A percentile compares a stretch with the other conserved stretches of the same genome.
These are phyloP conservation scores for Cryphonectria radicalis DNA, from an alignment of 2,329 filamentous ascomycete genomes.

Conservation along the genomic window DNA sequence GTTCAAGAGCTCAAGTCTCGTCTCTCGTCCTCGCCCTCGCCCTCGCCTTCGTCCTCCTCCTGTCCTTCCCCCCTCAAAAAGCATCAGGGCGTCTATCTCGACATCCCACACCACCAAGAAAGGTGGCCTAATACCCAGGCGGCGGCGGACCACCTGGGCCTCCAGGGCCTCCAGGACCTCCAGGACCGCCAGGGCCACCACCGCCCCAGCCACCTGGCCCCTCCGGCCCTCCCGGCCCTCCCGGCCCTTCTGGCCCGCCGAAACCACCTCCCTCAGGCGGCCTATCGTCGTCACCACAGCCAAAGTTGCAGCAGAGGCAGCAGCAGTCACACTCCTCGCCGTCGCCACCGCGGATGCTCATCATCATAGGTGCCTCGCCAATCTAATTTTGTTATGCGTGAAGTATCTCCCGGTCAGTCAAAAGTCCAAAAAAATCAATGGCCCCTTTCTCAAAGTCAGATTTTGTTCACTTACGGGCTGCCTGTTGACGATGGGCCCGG, in stretches of 20 bases:
- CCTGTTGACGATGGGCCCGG: conserved; percentile 7
- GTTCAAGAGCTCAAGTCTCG: background rate
- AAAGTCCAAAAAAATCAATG: background rate
- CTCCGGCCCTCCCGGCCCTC: background rate
- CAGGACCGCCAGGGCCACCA: conserved; percentile 1
- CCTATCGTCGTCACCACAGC: conserved; percentile 18
- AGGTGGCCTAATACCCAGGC: background rate
- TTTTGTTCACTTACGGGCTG: conserved; percentile 19
- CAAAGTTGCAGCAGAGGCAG: conserved; percentile 22
- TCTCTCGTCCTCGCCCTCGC: background rate
- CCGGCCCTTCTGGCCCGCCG: conserved; percentile 3
- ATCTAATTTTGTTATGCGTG: background rate
- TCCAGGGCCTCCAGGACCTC: conserved; percentile 8
- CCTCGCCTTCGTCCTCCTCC: background rate
- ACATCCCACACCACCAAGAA: background rate
- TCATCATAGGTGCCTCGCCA: conserved; percentile 23
- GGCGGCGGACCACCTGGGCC: conserved; percentile 13
- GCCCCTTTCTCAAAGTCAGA: too few species aligned
- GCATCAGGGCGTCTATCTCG: background rate
- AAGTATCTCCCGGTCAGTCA: background rate
- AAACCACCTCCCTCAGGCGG: conserved; percentile 13
- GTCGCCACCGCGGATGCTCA: conserved; percentile 24
- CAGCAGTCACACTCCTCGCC: conserved; percentile 27
- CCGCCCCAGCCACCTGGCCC: conserved; percentile 12
- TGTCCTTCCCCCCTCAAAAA: background rate